Conservation (phyloP, 257 asterid genomes). For the Avicennia marina region DNA sequence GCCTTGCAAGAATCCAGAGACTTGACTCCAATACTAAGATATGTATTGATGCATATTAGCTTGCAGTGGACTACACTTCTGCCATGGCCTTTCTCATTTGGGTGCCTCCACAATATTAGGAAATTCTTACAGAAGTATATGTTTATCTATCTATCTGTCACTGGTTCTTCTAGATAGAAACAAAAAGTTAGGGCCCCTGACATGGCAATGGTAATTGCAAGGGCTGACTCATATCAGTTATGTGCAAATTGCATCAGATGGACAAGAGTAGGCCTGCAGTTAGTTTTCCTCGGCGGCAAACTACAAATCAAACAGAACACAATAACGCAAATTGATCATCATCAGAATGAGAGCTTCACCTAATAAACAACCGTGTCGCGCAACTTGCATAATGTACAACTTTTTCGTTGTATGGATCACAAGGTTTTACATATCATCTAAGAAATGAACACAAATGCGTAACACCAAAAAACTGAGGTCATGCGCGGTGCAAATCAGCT, state of each 20-base stretch:
- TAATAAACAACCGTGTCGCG: not conserved
- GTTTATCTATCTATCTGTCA: not conserved
- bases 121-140: slow-evolving; percentile 3
- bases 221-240: no score
- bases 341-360: not conserved
- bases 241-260: no score
- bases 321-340: not conserved
- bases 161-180: not conserved
- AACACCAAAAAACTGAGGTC: not conserved
- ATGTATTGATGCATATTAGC: slow-evolving; percentile 19
- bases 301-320: not conserved
- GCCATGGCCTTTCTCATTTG: not conserved
- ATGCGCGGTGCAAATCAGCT: not conserved
- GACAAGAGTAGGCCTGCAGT: no score
- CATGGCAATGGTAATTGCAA: no score
- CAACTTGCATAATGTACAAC: no score
- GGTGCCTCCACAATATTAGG: not conserved
- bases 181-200: no score
- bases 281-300: not conserved
- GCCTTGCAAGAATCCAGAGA: slow-evolving; percentile 41
- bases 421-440: no score
- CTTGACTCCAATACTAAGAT: slow-evolving; percentile 43
- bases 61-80: slow-evolving; percentile 38
- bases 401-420: no score
- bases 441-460: slow-evolving; percentile 3